These are phyloP conservation scores for Penicillium manginii DNA, from an alignment of 495 filamentous ascomycete species.

Conservation along the genomic window DNA sequence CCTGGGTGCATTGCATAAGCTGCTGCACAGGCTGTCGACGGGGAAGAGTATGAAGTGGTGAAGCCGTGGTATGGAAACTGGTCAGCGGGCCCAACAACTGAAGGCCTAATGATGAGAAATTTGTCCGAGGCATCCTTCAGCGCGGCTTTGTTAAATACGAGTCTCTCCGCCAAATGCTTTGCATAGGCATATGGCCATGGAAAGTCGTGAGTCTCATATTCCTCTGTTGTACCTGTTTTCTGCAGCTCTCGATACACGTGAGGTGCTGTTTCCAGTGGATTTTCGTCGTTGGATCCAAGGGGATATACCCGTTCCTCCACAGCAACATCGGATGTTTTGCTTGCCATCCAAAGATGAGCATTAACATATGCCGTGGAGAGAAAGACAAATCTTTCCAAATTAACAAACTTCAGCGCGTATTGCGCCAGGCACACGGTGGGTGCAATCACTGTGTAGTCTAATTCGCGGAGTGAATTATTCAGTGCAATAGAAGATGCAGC, in stretches of 20 bases:
- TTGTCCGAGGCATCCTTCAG: conserved; percentile 25
- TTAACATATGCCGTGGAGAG: conserved; percentile 30
- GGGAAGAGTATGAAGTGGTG: conserved; percentile 20
- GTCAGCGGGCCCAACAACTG: conserved; percentile 29
- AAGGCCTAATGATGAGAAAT: conserved; percentile 31
- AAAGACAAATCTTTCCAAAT: conserved; percentile 30
- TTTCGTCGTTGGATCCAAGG: conserved; percentile 16
- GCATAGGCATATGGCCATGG: conserved; percentile 34
- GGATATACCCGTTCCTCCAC: conserved; percentile 28
- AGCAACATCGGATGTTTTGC: conserved; percentile 20
- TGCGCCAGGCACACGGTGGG: conserved; percentile 27
- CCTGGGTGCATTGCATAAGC: conserved; percentile 31
- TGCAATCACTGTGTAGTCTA: conserved; percentile 28
- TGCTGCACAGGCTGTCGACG: conserved; percentile 28
- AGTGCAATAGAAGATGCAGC: conserved; percentile 23
- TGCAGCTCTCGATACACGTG: conserved; percentile 24
- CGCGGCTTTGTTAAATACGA: conserved; percentile 23
- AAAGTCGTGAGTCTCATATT: conserved; percentile 31
- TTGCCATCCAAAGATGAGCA: conserved; percentile 26
- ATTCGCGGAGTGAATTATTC: conserved; percentile 27
- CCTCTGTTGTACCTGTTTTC: conserved; percentile 24
- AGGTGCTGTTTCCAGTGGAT: conserved; percentile 15
- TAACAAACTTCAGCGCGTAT: conserved; percentile 31
- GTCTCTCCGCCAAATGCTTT: conserved; percentile 28
- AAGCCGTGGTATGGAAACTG: conserved; percentile 28